A percentile compares a stretch with the other conserved stretches of the same genome.
These are phyloP conservation scores for Mycena galopus DNA, from an alignment of 768 basidiomycete genomes.

Conservation along the genomic window DNA sequence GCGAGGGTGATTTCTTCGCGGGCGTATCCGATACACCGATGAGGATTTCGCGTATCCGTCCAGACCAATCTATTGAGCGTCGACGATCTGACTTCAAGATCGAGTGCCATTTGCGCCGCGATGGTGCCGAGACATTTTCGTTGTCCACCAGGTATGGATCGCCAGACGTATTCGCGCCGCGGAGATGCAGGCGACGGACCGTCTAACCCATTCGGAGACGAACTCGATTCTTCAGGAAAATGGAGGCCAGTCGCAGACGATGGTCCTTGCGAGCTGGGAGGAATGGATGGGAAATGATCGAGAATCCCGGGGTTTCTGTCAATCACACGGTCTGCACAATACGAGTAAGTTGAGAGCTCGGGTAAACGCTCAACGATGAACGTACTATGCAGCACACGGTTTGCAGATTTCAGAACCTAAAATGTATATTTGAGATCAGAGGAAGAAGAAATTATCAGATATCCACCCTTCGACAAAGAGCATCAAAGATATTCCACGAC, in stretches of 20 bases:
- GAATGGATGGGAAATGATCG: background rate
- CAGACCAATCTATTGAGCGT: background rate
- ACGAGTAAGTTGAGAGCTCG: background rate
- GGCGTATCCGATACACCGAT: background rate
- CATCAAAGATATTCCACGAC: background rate
- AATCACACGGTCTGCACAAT: background rate
- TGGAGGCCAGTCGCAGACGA: background rate
- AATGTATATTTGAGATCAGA: background rate
- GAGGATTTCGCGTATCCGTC: background rate
- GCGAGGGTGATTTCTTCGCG: background rate
- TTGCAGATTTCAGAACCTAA: background rate
- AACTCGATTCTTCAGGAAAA: background rate
- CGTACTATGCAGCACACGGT: background rate
- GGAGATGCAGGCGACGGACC: background rate
- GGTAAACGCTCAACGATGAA: background rate
- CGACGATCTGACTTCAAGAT: background rate
- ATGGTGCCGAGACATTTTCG: background rate
- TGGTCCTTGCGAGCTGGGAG: background rate
- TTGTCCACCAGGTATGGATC: background rate
- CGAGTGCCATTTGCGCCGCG: background rate
- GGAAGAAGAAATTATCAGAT: background rate
- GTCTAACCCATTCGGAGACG: background rate
- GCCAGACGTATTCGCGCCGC: constrained; percentile 2
- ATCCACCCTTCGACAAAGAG: background rate
- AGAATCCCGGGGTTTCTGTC: background rate